Evolutionary conservation across 176 grass and related monocot genomes (phyloP).

Genomic region (Rhynchospora breviuscula): DNA sequence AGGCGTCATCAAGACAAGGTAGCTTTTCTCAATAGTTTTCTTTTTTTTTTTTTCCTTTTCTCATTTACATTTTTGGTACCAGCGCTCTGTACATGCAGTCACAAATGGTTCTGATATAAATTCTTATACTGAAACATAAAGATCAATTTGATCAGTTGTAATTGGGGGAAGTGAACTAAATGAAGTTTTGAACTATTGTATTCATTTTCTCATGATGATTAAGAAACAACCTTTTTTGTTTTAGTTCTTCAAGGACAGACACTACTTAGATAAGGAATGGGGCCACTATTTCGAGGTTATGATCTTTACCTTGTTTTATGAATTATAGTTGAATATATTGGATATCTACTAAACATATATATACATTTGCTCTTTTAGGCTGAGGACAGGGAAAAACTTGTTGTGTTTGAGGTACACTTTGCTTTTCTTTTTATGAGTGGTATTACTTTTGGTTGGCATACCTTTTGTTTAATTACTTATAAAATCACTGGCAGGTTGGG

Average conservation of each 20-base stretch:
- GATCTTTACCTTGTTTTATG: background rate
- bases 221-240: slow-evolving; percentile 18
- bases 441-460: background rate
- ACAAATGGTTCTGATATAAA: background rate
- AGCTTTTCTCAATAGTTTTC: background rate
- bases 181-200: background rate
- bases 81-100: background rate
- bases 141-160: background rate
- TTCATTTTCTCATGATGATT: background rate
- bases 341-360: background rate
- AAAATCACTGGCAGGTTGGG: slow-evolving; percentile 51
- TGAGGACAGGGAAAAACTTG: slow-evolving; percentile 36
- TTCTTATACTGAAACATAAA: background rate
- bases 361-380: slow-evolving; percentile 27
- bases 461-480: slow-evolving; percentile 12
- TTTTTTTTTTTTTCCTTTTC: background rate
- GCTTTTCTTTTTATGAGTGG: background rate
- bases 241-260: slow-evolving; percentile 95
- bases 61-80: background rate
- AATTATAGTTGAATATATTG: background rate
- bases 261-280: slow-evolving; percentile 99
- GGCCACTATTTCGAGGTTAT: slow-evolving; percentile 60
- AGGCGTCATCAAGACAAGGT: slow-evolving; percentile 91
- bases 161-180: background rate
- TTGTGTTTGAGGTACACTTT: slow-evolving; percentile 57